Evolutionary conservation across 2,329 filamentous ascomycete species (phyloP), one percentile per base, ranked within the genome.

Genomic region (Helicocarpus griseus): DNA sequence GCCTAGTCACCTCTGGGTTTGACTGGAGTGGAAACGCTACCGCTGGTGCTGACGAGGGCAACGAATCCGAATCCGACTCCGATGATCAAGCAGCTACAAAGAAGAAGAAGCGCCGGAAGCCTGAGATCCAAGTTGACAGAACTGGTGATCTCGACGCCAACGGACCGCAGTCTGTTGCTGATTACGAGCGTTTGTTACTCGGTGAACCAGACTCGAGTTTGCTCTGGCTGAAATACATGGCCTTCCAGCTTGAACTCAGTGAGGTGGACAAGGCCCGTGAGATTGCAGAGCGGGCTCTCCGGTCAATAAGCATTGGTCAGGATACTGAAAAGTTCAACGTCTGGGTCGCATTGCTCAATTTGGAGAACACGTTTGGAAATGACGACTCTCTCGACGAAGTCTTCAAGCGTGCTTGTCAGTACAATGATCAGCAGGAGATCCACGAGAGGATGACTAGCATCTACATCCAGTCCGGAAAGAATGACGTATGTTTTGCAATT

Each of bases 221-320:
- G 55, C 79, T 97, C 26, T 98, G 93, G 93, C 87, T 96, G 50
- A 81, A 88, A 58, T 98, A 98, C 73, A 97, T 98, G 89, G 89
- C 90, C n/a, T 95, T 95, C 78, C 89, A 97, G 70, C 84, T 96
- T 68, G 86, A 95, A 65, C 80, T 95, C 49, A 88, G 88, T 64
- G 93, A 98, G 70, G 77, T 94, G 19, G 82, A 85, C 55, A 93
- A 89, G 69, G 90, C 93, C 11, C 83, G 91, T 46, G 86, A 91
- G 58, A 85, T 96, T 53, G 90, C 89, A 1, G 87, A 96, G 70
- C 86, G 93, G 55, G 93, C 93, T 17, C 80, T 97, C 57, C 84
- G 85, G 64, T 94, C 86, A 14, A 97, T 98, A 73, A 87, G 88
- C 68, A 88, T 94, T 55, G 82, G 87, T 24, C 89, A 96, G 66